Base-by-base conservation (phyloP, 352 stramenopile species). In the Pythium volutum region DNA sequence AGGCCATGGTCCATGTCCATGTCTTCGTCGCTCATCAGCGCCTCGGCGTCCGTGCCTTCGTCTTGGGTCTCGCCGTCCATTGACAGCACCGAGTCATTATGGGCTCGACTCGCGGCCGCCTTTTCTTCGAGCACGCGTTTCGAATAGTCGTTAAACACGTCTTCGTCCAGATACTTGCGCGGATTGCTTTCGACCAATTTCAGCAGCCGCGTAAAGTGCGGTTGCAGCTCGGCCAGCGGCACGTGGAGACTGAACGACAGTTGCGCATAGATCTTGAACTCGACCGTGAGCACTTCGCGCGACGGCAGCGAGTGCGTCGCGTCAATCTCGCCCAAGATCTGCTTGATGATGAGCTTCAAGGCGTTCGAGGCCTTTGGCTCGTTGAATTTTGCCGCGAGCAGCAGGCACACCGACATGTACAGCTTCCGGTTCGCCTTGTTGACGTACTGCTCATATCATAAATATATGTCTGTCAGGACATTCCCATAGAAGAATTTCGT, bases 341-440 rank as follows among this genome's bases (percentile, higher is more conserved):
- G 66, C 50, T 82, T 79, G 61, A 91, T 80, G 29, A 77, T 75
- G 2, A 50, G 61, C 59, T 88, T 85, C 68, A 88, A 84, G 27
- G 75, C 72, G 22, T 87, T 77, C 8, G 77, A 89, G 3, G 79
- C 65, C 46, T 86, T 84, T 0, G 86, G 86, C 39, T 95, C 87
- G 41, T 94, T 95, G 67, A 95, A 95, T 60, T 99, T 99, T 38
- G 91, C 86, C 1, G 97, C 93, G 16, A 99, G 76, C 18, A 98
- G 67, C 25, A 99, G 77, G 55, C 95, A 99, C 27, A 95, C 91
- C 3, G 96, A 90, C 88, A 99, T 98, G 56, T 95, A 96, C 20
- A 99, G 77, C 67, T 97, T 92, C 15, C 97, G 84, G 65, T 99
- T 99, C 22, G 86, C 81, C 62, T 98, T 98, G 52, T 92, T 97